These are phyloP conservation scores for Diospyros lotus DNA, from an alignment of 148 eudicot genomes.

Conservation along the genomic window DNA sequence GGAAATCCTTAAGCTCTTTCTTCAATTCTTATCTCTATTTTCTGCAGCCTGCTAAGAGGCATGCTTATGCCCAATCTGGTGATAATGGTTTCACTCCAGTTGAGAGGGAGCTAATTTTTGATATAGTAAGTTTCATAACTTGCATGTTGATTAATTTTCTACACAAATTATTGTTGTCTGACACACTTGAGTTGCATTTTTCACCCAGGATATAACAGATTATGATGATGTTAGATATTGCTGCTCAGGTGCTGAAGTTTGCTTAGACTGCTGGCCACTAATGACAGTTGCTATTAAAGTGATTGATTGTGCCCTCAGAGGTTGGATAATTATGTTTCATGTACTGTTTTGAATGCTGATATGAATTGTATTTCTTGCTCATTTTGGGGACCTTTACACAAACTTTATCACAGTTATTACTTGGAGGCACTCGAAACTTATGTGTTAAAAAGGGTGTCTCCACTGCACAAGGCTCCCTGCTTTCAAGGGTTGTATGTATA, in stretches of 20 bases:
- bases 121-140: constrained; percentile 59
- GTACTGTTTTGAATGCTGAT: neutral
- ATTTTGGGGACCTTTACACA: no score
- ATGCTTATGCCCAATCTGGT: constrained; percentile 76
- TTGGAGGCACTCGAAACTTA: no score
- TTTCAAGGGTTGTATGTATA: no score
- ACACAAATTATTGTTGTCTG: neutral
- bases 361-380: neutral
- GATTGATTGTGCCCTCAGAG: constrained; percentile 85
- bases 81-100: constrained; percentile 73
- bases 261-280: constrained; percentile 91
- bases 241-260: constrained; percentile 92
- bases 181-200: constrained; percentile 13
- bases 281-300: constrained; percentile 96
- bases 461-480: no score
- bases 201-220: constrained; percentile 83
- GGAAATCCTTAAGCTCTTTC: neutral
- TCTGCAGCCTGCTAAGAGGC: constrained; percentile 84
- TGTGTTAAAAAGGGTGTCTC: no score
- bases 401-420: no score
- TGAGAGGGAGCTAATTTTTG: constrained; percentile 93
- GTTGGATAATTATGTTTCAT: constrained; percentile 30
- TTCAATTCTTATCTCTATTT: constrained; percentile 11
- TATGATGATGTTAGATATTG: constrained; percentile 95
- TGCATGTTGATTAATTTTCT: neutral